Evolutionary conservation across 2,329 filamentous ascomycete genomes (phyloP), one percentile per base, ranked within the genome.

Genomic region (Myriosclerotinia scirpicola): DNA sequence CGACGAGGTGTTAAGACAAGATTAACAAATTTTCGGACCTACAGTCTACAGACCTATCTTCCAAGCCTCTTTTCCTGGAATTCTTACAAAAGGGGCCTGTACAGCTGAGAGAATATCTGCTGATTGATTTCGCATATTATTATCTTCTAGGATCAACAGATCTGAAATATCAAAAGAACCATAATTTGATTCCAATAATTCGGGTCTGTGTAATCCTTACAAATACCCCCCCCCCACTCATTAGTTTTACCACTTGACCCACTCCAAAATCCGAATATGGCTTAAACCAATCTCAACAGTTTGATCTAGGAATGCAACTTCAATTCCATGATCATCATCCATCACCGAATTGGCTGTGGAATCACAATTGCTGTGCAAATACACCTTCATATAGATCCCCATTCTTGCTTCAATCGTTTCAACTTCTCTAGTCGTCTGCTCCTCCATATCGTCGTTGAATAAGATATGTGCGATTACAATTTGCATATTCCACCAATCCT

Each of bases 151-250:
- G 26, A 26, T 26, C 26, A 26, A n/a, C n/a, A n/a, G n/a, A n/a
- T n/a, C n/a, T n/a, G n/a, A n/a, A n/a, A n/a, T n/a, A n/a, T n/a
- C n/a, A n/a, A n/a, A n/a, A n/a, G 26, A 26, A 2, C 40, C 17
- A 48, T 48, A 59, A 34, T 48, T 48, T 59, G 14, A 36, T 59
- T 59, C 30, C 42, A 59, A 59, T 48, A 59, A 36, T 15, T 59
- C 30, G 20, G 42, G 56, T 59, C 56, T 46, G 56, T 59, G 56
- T 22, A 42, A 59, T 48, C 56, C 56, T 36, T 36, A 59, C 56
- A 59, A 46, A 22, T 46, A 11, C 30, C 5, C 12, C 11, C 22
- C 26, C 40, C 7, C 15, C 17, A 17, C n/a, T n/a, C n/a, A n/a
- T n/a, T n/a, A n/a, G n/a, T n/a, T n/a, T 3, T 17, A 20, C 44